Evolutionary conservation across 1,284 basidiomycete genomes (phyloP).

Genomic region (Rhodotorula sp.): DNA sequence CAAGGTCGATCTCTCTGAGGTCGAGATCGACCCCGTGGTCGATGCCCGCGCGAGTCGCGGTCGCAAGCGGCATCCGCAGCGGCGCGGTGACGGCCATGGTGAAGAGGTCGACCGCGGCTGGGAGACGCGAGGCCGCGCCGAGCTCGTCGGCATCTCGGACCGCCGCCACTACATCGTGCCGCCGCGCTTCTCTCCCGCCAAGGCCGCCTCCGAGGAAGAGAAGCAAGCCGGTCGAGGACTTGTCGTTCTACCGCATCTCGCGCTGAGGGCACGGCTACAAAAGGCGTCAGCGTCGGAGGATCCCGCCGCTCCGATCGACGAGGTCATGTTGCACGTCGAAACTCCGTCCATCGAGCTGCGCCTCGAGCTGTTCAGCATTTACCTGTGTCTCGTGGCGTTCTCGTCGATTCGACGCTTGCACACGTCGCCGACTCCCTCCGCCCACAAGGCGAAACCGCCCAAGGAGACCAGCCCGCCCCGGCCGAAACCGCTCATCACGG

Average conservation of each 20-base stretch:
- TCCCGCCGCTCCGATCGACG: constrained; percentile 46
- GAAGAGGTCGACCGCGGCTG: constrained; percentile 27
- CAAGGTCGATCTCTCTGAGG: constrained; percentile 50
- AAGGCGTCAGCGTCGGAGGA: constrained; percentile 42
- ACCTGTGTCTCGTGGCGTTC: constrained; percentile 67
- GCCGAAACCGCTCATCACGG: constrained; percentile 23
- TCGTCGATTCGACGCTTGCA: constrained; percentile 57
- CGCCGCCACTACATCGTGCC: constrained; percentile 36
- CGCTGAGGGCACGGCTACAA: constrained; percentile 46
- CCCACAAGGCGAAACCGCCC: constrained; percentile 7
- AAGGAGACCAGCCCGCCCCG: constrained; percentile 9
- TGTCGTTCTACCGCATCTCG: constrained; percentile 48
- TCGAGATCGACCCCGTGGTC: constrained; percentile 48
- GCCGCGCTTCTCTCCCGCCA: constrained; percentile 10
- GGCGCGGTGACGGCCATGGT: constrained; percentile 18
- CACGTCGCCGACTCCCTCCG: constrained; percentile 29
- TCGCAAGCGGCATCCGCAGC: constrained; percentile 37
- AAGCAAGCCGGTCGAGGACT: constrained; percentile 37
- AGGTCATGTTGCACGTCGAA: constrained; percentile 52
- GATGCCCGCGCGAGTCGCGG: constrained; percentile 46
- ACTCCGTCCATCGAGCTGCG: constrained; percentile 54
- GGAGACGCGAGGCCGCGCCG: constrained; percentile 32
- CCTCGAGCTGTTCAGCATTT: constrained; percentile 68
- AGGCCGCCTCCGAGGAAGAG: constrained; percentile 25
- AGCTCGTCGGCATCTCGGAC: constrained; percentile 19